Evolutionary conservation across 371 early-diverging fungal genomes (phyloP).

Genomic region (Lichtheimia ramosa): DNA sequence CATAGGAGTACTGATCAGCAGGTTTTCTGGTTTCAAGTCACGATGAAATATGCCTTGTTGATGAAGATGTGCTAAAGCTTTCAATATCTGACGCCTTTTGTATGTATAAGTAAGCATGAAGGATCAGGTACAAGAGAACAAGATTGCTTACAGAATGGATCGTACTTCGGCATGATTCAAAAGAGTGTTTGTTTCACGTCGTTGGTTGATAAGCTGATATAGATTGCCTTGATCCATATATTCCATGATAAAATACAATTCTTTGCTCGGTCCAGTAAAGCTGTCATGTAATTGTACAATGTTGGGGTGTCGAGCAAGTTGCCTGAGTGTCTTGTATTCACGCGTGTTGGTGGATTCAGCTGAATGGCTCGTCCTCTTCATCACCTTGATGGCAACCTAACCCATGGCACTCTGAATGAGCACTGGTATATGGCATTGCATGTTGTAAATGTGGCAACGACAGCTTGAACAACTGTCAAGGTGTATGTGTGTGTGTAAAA

Average conservation of each 20-base stretch:
- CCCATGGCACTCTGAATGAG: background rate
- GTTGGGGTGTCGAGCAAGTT: conserved; percentile 72
- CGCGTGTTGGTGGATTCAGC: conserved; percentile 70
- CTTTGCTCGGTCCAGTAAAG: conserved; percentile 71
- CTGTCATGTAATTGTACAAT: conserved; percentile 83
- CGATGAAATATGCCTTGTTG: conserved; percentile 88
- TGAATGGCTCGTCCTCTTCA: conserved; percentile 82
- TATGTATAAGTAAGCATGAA: background rate
- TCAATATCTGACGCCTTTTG: conserved; percentile 76
- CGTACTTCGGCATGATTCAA: conserved; percentile 9
- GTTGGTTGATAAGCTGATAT: conserved; percentile 79
- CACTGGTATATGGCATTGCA: background rate
- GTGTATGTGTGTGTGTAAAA: background rate
- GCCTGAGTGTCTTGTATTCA: conserved; percentile 71
- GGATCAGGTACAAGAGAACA: background rate
- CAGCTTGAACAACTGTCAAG: too few species aligned
- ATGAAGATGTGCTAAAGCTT: conserved; percentile 88
- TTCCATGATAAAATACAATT: conserved; percentile 91
- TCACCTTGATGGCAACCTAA: conserved; percentile 92
- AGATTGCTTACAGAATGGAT: conserved; percentile 14
- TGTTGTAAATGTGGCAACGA: too few species aligned
- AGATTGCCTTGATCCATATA: conserved; percentile 89
- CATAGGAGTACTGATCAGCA: conserved; percentile 48
- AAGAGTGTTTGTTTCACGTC: conserved; percentile 44
- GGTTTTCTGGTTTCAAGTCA: conserved; percentile 92